Percentiles rank a stretch among this genome's conserved stretches.
These are phyloP conservation scores for Oryza meyeriana DNA, from an alignment of 176 grass and related monocot genomes.

Conservation along the genomic window DNA sequence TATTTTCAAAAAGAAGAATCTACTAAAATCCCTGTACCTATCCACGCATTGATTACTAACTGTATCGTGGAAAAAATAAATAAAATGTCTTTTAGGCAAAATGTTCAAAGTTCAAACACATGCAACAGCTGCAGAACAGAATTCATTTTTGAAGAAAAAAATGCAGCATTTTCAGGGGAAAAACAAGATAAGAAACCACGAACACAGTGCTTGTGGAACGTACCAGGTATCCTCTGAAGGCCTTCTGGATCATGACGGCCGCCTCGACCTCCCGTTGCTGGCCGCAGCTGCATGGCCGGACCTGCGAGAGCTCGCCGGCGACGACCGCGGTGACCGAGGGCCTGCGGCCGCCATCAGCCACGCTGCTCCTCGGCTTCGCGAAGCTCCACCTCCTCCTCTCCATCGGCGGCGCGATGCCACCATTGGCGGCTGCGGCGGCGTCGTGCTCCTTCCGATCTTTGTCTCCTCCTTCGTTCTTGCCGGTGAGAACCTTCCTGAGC, in stretches of 20 bases:
- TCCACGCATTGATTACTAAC: neutral
- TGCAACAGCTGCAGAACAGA: neutral
- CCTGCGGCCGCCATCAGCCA: constrained; percentile 22
- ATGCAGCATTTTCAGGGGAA: neutral
- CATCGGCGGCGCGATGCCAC: constrained; percentile 1
- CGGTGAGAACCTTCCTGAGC: constrained; percentile 66
- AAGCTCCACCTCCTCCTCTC: constrained; percentile 97
- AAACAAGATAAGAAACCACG: neutral
- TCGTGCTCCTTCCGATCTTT: constrained; percentile 15
- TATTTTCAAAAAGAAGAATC: neutral
- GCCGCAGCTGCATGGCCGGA: constrained; percentile 26
- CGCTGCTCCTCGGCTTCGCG: constrained; percentile 54
- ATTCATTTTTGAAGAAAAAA: neutral
- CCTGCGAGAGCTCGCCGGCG: constrained; percentile 45
- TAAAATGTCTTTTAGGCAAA: neutral
- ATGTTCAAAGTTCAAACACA: neutral
- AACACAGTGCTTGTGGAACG: neutral
- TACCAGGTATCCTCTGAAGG: constrained; percentile 83
- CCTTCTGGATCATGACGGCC: constrained; percentile 67
- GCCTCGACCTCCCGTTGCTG: constrained; percentile 38
- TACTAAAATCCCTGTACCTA: neutral
- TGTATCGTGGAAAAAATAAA: neutral
- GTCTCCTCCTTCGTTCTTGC: constrained; percentile 55
- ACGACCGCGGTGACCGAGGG: constrained; percentile 36
- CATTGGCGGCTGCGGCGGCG: neutral